Evolutionary conservation across 305 asterid genomes (phyloP), one percentile per base, ranked within the genome.

Genomic region (Fraxinus nigra): DNA sequence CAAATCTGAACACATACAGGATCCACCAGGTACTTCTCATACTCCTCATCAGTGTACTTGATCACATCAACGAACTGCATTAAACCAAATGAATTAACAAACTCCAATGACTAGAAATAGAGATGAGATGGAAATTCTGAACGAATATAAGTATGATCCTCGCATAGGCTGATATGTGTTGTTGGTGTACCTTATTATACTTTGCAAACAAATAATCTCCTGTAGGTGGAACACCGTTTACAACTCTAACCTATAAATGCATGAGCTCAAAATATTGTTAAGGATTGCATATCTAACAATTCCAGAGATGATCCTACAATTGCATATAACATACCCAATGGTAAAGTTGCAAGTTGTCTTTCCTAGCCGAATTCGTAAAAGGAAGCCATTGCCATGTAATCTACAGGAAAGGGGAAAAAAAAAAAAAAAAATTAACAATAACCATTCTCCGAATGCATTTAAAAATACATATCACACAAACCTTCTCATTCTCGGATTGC

Each of bases 341-440:
- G 86, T 87, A 94, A 81, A 96, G 97, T 91, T 92, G 92, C 84
- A 96, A 86, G 84, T 87, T 81, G 79, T 96, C 99, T 87, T 91
- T 93, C 89, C 99, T 84, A 18, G 98, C 98, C 78, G 99, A 93
- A 89, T 81, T 94, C 48, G 97, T 90, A 85, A 96, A 94, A 35
- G 98, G 94, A 69, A 96, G 99, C 99, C 99, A 96, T 76, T 92
- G 97, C 99, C 99, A 96, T 16, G 99, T 92, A 87, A 96, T 90
- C 99, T 95, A 90, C 75, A 43, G 30, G 30, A 28, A 28, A 28
- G 30, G n/a, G n/a, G n/a, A n/a, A n/a, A 28, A 28, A 28, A 28
- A 28, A 26, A 28, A 28, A 28, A 28, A 1, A 28, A 28, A 28
- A 28, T 28, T 28, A 28, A 28, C 72, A 65, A 26, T 63, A 24